These are phyloP conservation scores for Paracoccidioides lutzii DNA, from an alignment of 2,329 filamentous ascomycete species.

Conservation along the genomic window DNA sequence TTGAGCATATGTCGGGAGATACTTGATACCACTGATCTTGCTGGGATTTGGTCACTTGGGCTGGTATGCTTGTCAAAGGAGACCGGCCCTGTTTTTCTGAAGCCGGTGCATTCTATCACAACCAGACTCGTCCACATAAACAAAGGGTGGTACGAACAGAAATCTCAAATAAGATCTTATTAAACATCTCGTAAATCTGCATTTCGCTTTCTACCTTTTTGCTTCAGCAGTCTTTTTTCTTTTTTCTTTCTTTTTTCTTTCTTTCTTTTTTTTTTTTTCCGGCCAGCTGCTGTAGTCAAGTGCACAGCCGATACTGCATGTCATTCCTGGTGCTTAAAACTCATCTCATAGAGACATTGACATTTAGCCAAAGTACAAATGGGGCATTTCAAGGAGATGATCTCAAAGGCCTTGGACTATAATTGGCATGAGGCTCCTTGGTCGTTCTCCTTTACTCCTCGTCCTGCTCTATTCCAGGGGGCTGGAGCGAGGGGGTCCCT, in stretches of 20 bases:
- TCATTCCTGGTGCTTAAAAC: conserved; percentile 11
- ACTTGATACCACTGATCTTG: conserved; percentile 17
- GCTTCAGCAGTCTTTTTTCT: conserved; percentile 19
- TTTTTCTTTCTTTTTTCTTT: conserved; percentile 24
- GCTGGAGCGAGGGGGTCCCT: conserved; percentile 6
- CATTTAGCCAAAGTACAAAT: conserved; percentile 12
- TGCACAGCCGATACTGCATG: conserved; percentile 14
- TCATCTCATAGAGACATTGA: conserved; percentile 13
- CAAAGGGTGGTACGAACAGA: conserved; percentile 21
- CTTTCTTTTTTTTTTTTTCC: conserved; percentile 20
- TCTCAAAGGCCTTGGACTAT: conserved; percentile 17
- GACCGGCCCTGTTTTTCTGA: conserved; percentile 24
- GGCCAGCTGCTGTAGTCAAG: conserved; percentile 17
- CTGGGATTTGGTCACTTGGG: conserved; percentile 14
- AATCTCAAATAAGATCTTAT: conserved; percentile 21
- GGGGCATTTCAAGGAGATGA: conserved; percentile 15
- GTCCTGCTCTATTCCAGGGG: too few relatives aligned
- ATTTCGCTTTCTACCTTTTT: conserved; percentile 23
- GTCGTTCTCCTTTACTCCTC: conserved; percentile 12
- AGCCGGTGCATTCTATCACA: conserved; percentile 24
- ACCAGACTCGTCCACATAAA: conserved; percentile 28
- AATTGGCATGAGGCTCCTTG: conserved; percentile 13
- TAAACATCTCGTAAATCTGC: conserved; percentile 24
- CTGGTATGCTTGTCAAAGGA: conserved; percentile 18
- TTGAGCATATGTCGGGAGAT: conserved; percentile 21